A percentile compares a stretch with the other conserved stretches of the same genome.
These are phyloP conservation scores for Paraglomus occultum DNA, from an alignment of 192 early-diverging fungal genomes.

Conservation along the genomic window DNA sequence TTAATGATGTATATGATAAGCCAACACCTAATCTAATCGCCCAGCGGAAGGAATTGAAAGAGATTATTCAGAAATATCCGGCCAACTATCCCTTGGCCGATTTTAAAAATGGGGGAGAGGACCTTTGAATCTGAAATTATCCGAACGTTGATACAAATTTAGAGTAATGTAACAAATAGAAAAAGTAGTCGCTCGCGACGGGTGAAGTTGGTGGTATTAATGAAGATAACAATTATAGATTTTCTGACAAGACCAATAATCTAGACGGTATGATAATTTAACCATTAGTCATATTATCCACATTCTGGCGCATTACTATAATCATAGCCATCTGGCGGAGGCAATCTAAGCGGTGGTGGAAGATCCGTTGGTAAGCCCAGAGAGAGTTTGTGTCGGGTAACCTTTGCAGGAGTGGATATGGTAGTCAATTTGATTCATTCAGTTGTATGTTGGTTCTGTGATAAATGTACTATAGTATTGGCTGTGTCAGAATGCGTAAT, in stretches of 20 bases:
- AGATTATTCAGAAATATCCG: constrained; percentile 80
- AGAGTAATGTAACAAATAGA: no score
- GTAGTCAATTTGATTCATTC: not conserved
- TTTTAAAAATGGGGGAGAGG: constrained; percentile 24
- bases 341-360: constrained; percentile 35
- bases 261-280: no score
- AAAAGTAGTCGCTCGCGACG: no score
- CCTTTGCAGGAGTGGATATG: not conserved
- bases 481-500: no score
- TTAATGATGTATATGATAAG: constrained; percentile 93
- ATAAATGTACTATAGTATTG: not conserved
- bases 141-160: no score
- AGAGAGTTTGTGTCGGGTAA: constrained; percentile 32
- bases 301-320: constrained; percentile 36
- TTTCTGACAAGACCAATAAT: no score
- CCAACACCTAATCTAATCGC: constrained; percentile 71
- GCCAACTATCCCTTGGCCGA: constrained; percentile 61
- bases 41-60: constrained; percentile 77
- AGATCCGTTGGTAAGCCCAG: constrained; percentile 35
- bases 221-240: no score
- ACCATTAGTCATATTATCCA: no score
- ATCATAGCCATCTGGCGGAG: constrained; percentile 37
- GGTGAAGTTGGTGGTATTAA: no score
- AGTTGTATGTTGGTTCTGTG: not conserved
- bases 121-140: not conserved